Evolutionary conservation across 2,329 filamentous ascomycete species (phyloP), one percentile per base, ranked within the genome.

Genomic region (Akanthomyces dipterigenus): DNA sequence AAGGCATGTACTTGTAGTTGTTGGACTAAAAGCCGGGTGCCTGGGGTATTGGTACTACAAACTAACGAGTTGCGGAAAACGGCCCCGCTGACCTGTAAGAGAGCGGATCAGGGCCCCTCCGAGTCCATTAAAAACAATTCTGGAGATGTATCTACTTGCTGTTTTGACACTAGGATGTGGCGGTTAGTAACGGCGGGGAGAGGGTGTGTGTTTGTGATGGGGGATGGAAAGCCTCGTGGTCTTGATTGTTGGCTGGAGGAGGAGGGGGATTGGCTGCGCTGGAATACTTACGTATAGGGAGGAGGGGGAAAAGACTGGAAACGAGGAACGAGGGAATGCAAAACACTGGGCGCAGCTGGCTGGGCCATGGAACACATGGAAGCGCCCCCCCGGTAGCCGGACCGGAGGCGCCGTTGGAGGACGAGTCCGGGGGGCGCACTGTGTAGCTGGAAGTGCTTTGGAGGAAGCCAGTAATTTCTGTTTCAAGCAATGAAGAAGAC

Each of bases 1-100:
- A 55, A 43, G 53, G 54, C 43, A 20, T 46, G 43, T 58, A 58
- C 55, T 58, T 58, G 55, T 58, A 58, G 43, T 40, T 6, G 7
- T 34, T 34, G 31, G 31, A 34, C 31, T 34, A 34, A 34, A 28
- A 49, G 36, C 26, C 18, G 18, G 54, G 54, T 46, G 20, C 43
- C 54, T 49, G 55, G 55, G 55, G 55, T 49, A 58, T 45, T 20
- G 34, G 36, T 36, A 31, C 18, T 34, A 36, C 38, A 36, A 42
- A 45, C 34, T 34, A 31, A 31, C n/a, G 14, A 34, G n/a, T 16
- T 55, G 22, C 40, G 40, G 28, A 45, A 45, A 20, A 42, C 4
- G 24, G 31, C 45, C 55, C 55, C 31, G 55, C 55, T 58, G 55
- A 49, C 55, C 55, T 58, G 55, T 58, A 58, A 49, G 55, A 58